Conservation (phyloP, 73 alveolate species). For the Symbiodinium natans region DNA sequence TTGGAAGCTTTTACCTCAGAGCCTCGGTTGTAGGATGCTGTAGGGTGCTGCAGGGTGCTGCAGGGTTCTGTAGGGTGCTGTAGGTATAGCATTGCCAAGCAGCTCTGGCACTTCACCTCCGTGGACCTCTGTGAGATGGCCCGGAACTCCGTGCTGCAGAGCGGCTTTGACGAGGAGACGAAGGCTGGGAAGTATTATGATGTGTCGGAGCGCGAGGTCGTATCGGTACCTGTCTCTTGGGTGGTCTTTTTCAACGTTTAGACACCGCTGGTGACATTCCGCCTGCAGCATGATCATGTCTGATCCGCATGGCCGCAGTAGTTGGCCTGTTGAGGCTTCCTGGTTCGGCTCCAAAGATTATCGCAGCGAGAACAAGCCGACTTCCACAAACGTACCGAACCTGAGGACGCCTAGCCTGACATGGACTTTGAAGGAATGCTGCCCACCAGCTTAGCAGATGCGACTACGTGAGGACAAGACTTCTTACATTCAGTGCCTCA, state of each 20-base stretch:
- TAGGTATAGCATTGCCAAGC: constrained; percentile 91
- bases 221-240: background rate
- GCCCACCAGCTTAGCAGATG: too few relatives aligned
- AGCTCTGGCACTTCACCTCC: constrained; percentile 95
- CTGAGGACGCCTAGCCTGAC: constrained; percentile 6
- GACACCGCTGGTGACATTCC: too few relatives aligned
- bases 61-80: too few relatives aligned
- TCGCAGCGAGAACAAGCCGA: constrained; percentile 56
- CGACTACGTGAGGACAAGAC: too few relatives aligned
- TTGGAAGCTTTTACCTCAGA: too few relatives aligned
- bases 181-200: constrained; percentile 51
- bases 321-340: constrained; percentile 8
- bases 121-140: constrained; percentile 96
- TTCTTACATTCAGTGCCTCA: too few relatives aligned
- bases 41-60: too few relatives aligned
- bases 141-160: constrained; percentile 96
- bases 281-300: too few relatives aligned
- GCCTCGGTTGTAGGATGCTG: too few relatives aligned
- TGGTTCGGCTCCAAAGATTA: constrained; percentile 54
- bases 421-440: too few relatives aligned
- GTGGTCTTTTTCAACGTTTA: background rate
- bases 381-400: constrained; percentile 67
- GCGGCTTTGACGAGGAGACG: constrained; percentile 95
- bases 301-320: too few relatives aligned
- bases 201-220: background rate